Percentiles rank a stretch among this genome's conserved stretches.
phyloP scores from a whole-genome alignment of 306 rosid species.

The Senna siamea region DNA sequence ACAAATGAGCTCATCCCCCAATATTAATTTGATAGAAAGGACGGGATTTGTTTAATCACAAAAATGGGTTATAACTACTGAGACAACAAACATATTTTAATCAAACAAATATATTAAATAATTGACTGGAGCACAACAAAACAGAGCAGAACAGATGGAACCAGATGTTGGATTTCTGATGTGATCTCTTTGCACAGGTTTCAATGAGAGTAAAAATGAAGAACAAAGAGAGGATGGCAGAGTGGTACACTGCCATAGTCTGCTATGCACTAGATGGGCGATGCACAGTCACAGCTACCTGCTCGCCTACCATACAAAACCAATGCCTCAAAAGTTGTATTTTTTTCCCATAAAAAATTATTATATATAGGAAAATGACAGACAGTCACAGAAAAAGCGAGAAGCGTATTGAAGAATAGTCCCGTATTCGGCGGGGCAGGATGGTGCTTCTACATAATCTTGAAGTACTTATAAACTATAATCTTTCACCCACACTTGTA shows the following conservation, averaged over 20 bases:
- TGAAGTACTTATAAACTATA: no score
- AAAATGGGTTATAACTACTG: no score
- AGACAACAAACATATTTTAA: no score
- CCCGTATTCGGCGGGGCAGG: background rate
- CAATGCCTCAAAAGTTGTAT: constrained; percentile 5
- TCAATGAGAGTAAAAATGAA: background rate
- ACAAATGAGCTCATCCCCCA: no score
- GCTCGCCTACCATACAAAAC: background rate
- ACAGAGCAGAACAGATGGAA: no score
- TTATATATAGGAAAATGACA: no score
- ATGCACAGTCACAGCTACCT: background rate
- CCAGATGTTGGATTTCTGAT: background rate
- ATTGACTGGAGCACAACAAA: no score
- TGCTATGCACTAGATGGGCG: constrained; percentile 9
- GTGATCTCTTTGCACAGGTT: background rate
- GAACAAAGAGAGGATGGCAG: background rate
- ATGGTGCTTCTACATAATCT: background rate
- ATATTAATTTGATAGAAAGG: no score
- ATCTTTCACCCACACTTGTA: background rate
- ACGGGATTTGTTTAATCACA: no score
- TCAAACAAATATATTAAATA: background rate
- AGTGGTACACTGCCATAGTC: background rate
- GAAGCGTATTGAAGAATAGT: background rate
- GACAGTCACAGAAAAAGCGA: background rate
- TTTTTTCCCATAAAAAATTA: background rate